Conservation (phyloP, 2,329 filamentous ascomycete genomes). For the Monosporascus sp. region DNA sequence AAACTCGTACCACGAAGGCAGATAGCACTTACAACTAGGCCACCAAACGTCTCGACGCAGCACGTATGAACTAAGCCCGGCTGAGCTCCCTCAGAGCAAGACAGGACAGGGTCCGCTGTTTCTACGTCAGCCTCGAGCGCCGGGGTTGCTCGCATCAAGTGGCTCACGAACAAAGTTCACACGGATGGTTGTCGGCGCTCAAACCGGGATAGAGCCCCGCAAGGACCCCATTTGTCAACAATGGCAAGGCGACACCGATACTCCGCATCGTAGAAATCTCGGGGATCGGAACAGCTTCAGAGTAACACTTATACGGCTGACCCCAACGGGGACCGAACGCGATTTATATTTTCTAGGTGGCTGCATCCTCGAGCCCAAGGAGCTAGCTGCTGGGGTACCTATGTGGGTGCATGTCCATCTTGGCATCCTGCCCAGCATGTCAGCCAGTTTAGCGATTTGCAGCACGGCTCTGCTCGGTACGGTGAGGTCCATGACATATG, state of each 20-base stretch:
- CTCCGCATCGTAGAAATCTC: conserved; percentile 8
- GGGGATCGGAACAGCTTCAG: conserved; percentile 8
- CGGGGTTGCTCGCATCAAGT: too few species aligned
- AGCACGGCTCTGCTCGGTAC: background rate
- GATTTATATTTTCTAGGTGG: background rate
- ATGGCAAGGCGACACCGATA: conserved; percentile 19
- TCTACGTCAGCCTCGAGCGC: conserved; percentile 1
- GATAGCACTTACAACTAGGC: conserved; percentile 40
- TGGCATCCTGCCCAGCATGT: background rate
- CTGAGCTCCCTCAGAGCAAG: conserved; percentile 43
- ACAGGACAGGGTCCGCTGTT: conserved; percentile 33
- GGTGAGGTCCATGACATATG: background rate
- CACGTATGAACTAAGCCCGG: conserved; percentile 51
- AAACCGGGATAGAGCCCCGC: conserved; percentile 39
- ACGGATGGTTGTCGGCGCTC: conserved; percentile 52
- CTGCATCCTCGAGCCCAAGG: background rate
- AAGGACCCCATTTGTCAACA: conserved; percentile 23
- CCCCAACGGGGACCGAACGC: background rate
- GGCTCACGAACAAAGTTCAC: conserved; percentile 37
- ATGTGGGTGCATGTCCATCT: too few species aligned
- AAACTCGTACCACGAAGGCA: too few species aligned
- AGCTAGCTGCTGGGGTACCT: too few species aligned
- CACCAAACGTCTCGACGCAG: conserved; percentile 62
- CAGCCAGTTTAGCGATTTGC: background rate
- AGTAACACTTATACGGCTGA: background rate